Evolutionary conservation across 805 yeast genomes (phyloP).

Genomic region (Barnettozyma pratensis): DNA sequence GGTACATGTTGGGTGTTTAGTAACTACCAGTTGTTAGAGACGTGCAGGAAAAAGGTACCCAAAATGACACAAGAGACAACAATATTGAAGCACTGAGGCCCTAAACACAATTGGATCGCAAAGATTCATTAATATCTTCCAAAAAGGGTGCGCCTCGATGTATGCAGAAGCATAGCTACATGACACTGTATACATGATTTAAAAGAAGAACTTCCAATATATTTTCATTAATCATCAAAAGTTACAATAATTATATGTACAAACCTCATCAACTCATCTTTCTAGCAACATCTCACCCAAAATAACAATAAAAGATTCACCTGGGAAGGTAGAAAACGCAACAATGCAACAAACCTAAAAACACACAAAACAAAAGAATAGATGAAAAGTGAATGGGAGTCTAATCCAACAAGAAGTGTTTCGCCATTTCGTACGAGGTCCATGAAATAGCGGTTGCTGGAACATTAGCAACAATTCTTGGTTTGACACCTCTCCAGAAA

Average conservation of each 20-base stretch:
- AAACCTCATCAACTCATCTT: neutral
- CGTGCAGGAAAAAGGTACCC: no score
- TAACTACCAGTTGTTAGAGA: no score
- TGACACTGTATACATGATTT: neutral
- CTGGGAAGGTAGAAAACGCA: neutral
- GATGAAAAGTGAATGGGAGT: neutral
- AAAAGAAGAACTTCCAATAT: neutral
- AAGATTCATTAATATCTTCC: no score
- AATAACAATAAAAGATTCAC: no score
- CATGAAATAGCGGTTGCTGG: constrained; percentile 96
- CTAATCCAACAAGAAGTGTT: constrained; percentile 33
- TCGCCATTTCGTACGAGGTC: constrained; percentile 98
- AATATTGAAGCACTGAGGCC: no score
- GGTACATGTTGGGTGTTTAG: no score
- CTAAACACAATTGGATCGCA: no score
- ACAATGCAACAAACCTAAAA: neutral
- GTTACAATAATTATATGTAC: neutral
- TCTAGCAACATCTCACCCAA: no score
- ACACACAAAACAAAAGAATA: neutral
- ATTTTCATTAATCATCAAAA: neutral
- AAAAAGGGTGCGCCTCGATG: no score
- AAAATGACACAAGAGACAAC: no score
- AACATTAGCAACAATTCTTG: constrained; percentile 87
- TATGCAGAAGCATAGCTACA: no score
- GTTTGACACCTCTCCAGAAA: constrained; percentile 80